Conservation (phyloP, 2,329 filamentous ascomycete species). For the Chrysoporthe cubensis region DNA sequence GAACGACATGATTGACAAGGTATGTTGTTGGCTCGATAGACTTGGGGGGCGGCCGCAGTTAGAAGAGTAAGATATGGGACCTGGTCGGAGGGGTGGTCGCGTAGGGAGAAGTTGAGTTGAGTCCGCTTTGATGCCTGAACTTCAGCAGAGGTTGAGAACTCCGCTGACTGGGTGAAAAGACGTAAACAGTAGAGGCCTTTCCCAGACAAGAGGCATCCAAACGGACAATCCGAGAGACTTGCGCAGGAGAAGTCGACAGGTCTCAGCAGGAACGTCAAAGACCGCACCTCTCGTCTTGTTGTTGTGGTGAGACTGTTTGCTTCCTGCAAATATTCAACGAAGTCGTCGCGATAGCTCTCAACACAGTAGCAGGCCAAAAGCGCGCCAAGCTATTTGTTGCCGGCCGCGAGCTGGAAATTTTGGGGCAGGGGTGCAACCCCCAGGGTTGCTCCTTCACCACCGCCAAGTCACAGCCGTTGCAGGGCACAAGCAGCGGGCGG, state of each 20-base stretch:
- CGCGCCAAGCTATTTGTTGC: constrained; percentile 25
- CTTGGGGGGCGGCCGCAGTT: not conserved
- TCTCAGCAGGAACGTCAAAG: not conserved
- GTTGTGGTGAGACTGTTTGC: not conserved
- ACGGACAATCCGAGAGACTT: not conserved
- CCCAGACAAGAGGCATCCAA: not conserved
- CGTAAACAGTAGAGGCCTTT: not conserved
- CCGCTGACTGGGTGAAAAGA: not conserved
- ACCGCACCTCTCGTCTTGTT: constrained; percentile 10
- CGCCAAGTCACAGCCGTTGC: not conserved
- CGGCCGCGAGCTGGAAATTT: constrained; percentile 22
- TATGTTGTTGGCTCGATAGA: not conserved
- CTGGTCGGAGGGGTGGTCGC: not conserved
- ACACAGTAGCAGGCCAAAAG: constrained; percentile 9
- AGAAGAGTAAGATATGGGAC: not conserved
- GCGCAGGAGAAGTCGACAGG: not conserved
- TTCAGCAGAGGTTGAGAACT: not conserved
- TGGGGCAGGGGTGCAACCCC: constrained; percentile 14
- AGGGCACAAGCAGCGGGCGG: not conserved
- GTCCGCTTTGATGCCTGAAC: not conserved
- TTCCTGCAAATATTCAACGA: not conserved
- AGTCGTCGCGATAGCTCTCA: constrained; percentile 21
- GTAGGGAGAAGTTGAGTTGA: too few species aligned
- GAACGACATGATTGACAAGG: constrained; percentile 30
- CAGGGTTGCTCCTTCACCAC: not conserved